Conservation (phyloP, 148 eudicot species). For the Fagopyrum homotropicum region DNA sequence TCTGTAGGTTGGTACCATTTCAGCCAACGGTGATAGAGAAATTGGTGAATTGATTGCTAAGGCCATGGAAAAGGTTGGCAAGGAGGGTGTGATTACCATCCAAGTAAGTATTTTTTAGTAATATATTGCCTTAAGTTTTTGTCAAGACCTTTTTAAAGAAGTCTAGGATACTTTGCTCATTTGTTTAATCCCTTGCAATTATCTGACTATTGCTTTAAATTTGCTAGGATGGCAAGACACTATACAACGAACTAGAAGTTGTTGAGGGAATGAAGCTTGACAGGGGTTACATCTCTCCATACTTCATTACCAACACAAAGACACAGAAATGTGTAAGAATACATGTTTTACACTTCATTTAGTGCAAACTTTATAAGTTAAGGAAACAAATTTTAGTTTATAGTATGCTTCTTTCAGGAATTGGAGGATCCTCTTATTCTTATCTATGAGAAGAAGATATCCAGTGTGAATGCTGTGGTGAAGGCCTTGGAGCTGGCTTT, state of each 20-base stretch:
- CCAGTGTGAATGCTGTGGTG: conserved; percentile 50
- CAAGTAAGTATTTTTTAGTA: conserved; percentile 28
- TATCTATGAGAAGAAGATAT: conserved; percentile 63
- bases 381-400: no score
- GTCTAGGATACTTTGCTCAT: neutral
- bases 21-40: conserved; percentile 73
- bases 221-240: conserved; percentile 73
- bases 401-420: conserved; percentile 26
- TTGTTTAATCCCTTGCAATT: neutral
- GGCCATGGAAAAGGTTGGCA: conserved; percentile 82
- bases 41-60: conserved; percentile 75
- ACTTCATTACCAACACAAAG: conserved; percentile 45
- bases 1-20: conserved; percentile 73
- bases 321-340: conserved; percentile 62
- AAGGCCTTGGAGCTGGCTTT: conserved; percentile 78
- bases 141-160: neutral
- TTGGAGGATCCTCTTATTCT: conserved; percentile 60
- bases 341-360: neutral
- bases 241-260: conserved; percentile 53
- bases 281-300: conserved; percentile 57
- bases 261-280: conserved; percentile 63
- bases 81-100: conserved; percentile 74
- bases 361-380: no score
- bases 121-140: neutral
- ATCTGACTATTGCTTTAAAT: neutral